Evolutionary conservation across 2,329 filamentous ascomycete species (phyloP).

Genomic region (Decorospora gaudefroyi): DNA sequence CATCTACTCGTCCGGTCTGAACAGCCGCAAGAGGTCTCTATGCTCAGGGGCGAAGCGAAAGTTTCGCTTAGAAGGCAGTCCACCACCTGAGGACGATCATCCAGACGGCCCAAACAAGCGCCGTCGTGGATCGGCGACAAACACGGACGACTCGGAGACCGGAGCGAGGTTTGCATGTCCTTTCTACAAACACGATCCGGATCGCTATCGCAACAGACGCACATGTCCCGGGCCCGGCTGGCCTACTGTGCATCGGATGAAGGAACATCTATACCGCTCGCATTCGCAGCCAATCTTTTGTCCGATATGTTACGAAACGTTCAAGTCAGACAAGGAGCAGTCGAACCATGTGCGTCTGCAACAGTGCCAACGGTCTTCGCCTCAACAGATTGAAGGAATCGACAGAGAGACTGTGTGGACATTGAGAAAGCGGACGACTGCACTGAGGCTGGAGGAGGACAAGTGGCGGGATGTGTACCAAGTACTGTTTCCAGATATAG

Average conservation of each 20-base stretch:
- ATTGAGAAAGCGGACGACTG: conserved; percentile 45
- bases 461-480: conserved; percentile 50
- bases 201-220: conserved; percentile 43
- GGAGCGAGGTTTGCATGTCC: conserved; percentile 47
- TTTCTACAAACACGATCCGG: conserved; percentile 49
- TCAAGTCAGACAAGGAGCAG: conserved; percentile 41
- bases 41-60: conserved; percentile 31
- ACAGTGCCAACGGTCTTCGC: conserved; percentile 27
- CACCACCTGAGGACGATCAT: conserved; percentile 26
- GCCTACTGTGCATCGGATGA: conserved; percentile 50
- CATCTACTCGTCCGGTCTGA: conserved; percentile 4
- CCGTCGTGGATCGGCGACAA: conserved; percentile 31
- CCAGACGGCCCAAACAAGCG: conserved; percentile 34
- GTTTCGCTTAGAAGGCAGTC: conserved; percentile 23
- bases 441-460: conserved; percentile 39
- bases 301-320: conserved; percentile 46
- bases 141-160: conserved; percentile 32
- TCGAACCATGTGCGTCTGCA: conserved; percentile 40
- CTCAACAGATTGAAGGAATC: conserved; percentile 46
- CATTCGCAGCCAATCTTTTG: conserved; percentile 48
- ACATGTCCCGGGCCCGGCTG: conserved; percentile 49
- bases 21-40: conserved; percentile 23
- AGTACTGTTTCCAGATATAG: conserved; percentile 45
- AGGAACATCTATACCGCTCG: conserved; percentile 50
- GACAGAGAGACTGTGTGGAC: conserved; percentile 45